Percentiles rank a stretch among this genome's conserved stretches.
phyloP scores from a whole-genome alignment of 805 yeast genomes.

The Wickerhamomyces strasburgensis region DNA sequence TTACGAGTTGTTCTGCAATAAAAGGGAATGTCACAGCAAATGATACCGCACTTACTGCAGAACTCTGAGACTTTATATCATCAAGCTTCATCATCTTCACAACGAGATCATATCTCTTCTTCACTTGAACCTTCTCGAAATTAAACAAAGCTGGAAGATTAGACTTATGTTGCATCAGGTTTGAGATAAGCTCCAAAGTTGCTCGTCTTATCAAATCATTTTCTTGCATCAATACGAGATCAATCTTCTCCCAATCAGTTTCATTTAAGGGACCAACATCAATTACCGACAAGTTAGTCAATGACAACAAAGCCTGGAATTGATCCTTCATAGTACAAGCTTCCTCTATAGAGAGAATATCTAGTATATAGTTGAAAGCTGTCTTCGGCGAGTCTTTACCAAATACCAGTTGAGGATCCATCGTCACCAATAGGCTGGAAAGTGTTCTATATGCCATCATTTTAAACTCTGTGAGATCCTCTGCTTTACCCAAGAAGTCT shows the following conservation, averaged over 20 bases:
- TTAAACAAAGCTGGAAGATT: slow-evolving; percentile 56
- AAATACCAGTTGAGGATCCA: slow-evolving; percentile 42
- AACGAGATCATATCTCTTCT: slow-evolving; percentile 36
- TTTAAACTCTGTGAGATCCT: slow-evolving; percentile 9
- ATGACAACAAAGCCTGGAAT: slow-evolving; percentile 55
- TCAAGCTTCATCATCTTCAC: slow-evolving; percentile 36
- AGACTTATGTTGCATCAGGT: slow-evolving; percentile 41
- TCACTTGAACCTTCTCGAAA: slow-evolving; percentile 33
- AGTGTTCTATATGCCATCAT: slow-evolving; percentile 36
- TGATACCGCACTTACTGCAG: slow-evolving; percentile 34
- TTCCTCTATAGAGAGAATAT: slow-evolving; percentile 29
- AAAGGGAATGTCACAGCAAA: slow-evolving; percentile 32
- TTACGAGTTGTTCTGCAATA: slow-evolving; percentile 28
- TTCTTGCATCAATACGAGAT: slow-evolving; percentile 38
- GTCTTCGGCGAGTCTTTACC: slow-evolving; percentile 17
- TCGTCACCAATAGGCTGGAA: slow-evolving; percentile 38
- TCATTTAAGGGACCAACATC: slow-evolving; percentile 31
- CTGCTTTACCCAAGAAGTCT: slow-evolving; percentile 11
- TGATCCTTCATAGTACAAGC: slow-evolving; percentile 30
- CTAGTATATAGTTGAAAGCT: slow-evolving; percentile 31
- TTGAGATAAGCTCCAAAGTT: slow-evolving; percentile 58
- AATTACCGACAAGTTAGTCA: slow-evolving; percentile 56
- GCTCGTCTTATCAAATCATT: slow-evolving; percentile 51
- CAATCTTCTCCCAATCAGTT: slow-evolving; percentile 42
- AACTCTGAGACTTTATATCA: slow-evolving; percentile 38